These are phyloP conservation scores for Fusarium mundagurra DNA, from an alignment of 2,329 filamentous ascomycete genomes.

Conservation along the genomic window DNA sequence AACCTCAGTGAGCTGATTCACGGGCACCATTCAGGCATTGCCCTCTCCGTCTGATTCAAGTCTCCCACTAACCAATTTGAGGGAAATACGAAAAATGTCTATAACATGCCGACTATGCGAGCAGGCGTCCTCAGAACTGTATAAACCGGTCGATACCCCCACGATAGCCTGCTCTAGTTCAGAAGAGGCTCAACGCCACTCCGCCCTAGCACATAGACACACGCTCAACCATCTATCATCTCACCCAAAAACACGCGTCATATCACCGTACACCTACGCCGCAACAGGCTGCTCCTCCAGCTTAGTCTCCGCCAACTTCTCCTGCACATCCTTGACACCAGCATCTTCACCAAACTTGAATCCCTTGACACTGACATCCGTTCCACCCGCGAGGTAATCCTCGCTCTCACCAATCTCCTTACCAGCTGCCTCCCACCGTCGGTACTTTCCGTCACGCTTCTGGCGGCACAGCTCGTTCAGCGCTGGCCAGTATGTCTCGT, in stretches of 20 bases:
- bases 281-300: constrained; percentile 40
- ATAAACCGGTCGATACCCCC: not conserved
- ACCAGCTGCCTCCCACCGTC: constrained; percentile 83
- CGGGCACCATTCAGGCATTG: not conserved
- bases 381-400: constrained; percentile 79
- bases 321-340: constrained; percentile 38
- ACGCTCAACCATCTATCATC: not conserved
- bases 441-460: constrained; percentile 68
- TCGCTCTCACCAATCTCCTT: constrained; percentile 88
- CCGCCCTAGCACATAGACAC: not conserved
- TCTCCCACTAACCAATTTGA: not conserved
- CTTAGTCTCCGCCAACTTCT: constrained; percentile 44
- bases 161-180: not conserved
- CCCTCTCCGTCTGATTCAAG: not conserved
- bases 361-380: constrained; percentile 49
- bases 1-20: not conserved
- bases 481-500: constrained; percentile 88
- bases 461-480: constrained; percentile 76
- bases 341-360: constrained; percentile 41
- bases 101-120: not conserved
- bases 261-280: constrained; percentile 6
- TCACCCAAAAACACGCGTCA: not conserved
- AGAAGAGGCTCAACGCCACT: not conserved
- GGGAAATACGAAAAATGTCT: not conserved
- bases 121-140: not conserved